Evolutionary conservation across 495 filamentous ascomycete species (phyloP).

Genomic region (Platismatia glauca): DNA sequence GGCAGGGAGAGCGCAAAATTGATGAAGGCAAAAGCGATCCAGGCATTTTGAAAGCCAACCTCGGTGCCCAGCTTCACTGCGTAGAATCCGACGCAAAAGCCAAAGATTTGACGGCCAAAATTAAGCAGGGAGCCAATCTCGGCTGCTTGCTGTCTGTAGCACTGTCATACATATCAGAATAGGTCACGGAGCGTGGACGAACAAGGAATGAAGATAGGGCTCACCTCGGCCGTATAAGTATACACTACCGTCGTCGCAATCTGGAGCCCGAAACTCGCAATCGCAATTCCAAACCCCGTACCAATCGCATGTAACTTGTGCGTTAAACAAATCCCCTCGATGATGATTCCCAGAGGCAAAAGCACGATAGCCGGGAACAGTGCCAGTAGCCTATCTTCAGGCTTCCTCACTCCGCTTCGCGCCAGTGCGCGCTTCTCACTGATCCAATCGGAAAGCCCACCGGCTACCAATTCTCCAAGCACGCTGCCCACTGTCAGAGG

Average conservation of each 20-base stretch:
- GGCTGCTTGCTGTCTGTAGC: slow-evolving; percentile 36
- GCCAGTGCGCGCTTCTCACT: slow-evolving; percentile 21
- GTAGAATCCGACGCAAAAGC: slow-evolving; percentile 31
- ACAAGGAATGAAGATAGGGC: neutral
- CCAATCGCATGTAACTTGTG: slow-evolving; percentile 21
- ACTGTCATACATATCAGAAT: slow-evolving; percentile 19
- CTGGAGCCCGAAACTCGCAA: slow-evolving; percentile 29
- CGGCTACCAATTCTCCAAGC: slow-evolving; percentile 28
- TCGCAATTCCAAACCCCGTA: slow-evolving; percentile 27
- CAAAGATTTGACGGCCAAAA: slow-evolving; percentile 30
- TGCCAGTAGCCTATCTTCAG: slow-evolving; percentile 27
- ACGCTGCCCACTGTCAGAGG: slow-evolving; percentile 27
- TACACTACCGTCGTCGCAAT: slow-evolving; percentile 28
- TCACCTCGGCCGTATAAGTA: slow-evolving; percentile 22
- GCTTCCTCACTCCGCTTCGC: slow-evolving; percentile 24
- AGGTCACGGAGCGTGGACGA: neutral
- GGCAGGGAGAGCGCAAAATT: slow-evolving; percentile 13
- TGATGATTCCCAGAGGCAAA: slow-evolving; percentile 25
- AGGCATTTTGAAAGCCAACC: slow-evolving; percentile 22
- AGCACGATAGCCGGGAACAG: slow-evolving; percentile 23
- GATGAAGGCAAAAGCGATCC: slow-evolving; percentile 21
- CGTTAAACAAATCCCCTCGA: slow-evolving; percentile 23
- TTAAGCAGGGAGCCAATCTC: slow-evolving; percentile 37
- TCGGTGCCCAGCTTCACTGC: slow-evolving; percentile 15
- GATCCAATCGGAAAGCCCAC: slow-evolving; percentile 29